phyloP scores from a whole-genome alignment of 768 basidiomycete species.

The Suillus tomentosus region DNA sequence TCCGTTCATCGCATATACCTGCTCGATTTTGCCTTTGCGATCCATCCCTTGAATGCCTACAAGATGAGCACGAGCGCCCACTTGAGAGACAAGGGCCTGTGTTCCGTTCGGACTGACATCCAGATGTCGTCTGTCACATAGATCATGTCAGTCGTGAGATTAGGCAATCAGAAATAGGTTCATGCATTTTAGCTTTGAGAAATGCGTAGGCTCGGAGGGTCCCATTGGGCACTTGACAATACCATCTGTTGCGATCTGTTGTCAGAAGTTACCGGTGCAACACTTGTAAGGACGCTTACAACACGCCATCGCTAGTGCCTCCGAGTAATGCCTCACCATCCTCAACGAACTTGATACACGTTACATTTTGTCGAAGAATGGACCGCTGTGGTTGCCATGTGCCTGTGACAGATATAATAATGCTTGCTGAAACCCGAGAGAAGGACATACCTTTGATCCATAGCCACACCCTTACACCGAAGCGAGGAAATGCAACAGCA shows the following conservation, averaged over 20 bases:
- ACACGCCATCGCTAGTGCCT: slow-evolving; percentile 67
- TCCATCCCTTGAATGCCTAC: slow-evolving; percentile 52
- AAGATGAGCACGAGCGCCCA: slow-evolving; percentile 51
- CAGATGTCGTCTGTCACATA: slow-evolving; percentile 47
- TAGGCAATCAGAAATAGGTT: slow-evolving; percentile 4
- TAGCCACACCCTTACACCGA: slow-evolving; percentile 67
- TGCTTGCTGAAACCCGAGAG: not conserved
- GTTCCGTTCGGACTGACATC: slow-evolving; percentile 51
- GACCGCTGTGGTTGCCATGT: slow-evolving; percentile 67
- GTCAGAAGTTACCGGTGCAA: slow-evolving; percentile 16
- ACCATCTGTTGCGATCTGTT: slow-evolving; percentile 48
- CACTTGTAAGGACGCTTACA: slow-evolving; percentile 43
- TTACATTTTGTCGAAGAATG: slow-evolving; percentile 65
- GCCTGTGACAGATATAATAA: slow-evolving; percentile 37
- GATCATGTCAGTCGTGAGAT: slow-evolving; percentile 16
- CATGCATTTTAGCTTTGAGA: slow-evolving; percentile 60
- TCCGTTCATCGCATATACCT: slow-evolving; percentile 49
- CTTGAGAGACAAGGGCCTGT: slow-evolving; percentile 55
- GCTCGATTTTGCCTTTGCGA: slow-evolving; percentile 54
- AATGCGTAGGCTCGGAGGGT: slow-evolving; percentile 62
- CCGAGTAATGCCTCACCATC: slow-evolving; percentile 66
- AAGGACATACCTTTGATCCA: slow-evolving; percentile 51
- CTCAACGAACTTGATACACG: slow-evolving; percentile 62
- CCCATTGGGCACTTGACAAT: slow-evolving; percentile 68
- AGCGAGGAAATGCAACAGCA: slow-evolving; percentile 60